Base-by-base conservation (phyloP, 805 yeast species). In the Yarrowia sp. region DNA sequence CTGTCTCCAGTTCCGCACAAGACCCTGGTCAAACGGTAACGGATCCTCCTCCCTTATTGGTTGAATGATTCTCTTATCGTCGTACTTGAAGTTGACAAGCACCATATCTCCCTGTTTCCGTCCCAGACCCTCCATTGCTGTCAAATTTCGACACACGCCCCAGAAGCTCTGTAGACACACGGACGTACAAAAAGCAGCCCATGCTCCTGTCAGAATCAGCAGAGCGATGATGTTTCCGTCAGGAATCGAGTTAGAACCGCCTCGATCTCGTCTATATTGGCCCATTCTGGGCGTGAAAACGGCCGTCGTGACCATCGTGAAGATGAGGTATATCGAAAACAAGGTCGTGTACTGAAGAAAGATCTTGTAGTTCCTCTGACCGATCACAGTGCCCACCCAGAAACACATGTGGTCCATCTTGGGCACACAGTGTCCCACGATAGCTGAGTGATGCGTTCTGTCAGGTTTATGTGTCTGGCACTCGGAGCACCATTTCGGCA, bases 391-490 rank as follows among this genome's bases (percentile, higher is more conserved):
- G 0, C 96, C 96, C 0, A 94, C 76, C 88, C 91, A 92, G 0
- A 86, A 74, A 75, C 98, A 93, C 73, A 82, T 88, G 75, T 93
- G 98, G 76, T 93, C 98, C 81, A 90, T 89, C 68, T 83, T 81
- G 0, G 90, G 86, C 0, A 92, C 86, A 74, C 96, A 91, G 30
- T 76, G 73, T 2, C 81, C 82, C 65, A 78, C 64, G 60, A 83
- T 80, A 3, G 84, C 80, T 46, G 92, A 87, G 74, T 91, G 97
- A 71, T 86, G 94, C 0, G 90, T 76, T 64, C 97, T 80, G 33
- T 85, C 83, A 1, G 87, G 81, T 73, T 90, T 91, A 38, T 90
- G 76, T 6, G 88, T 82, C 58, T 84, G 79, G 74, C 97, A 91
- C 12, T 78, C 76, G 0, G 88, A 77, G 73, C 97, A 92, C 87